phyloP scores from a whole-genome alignment of 2,329 filamentous ascomycete species.

The Calonectria crousiana region DNA sequence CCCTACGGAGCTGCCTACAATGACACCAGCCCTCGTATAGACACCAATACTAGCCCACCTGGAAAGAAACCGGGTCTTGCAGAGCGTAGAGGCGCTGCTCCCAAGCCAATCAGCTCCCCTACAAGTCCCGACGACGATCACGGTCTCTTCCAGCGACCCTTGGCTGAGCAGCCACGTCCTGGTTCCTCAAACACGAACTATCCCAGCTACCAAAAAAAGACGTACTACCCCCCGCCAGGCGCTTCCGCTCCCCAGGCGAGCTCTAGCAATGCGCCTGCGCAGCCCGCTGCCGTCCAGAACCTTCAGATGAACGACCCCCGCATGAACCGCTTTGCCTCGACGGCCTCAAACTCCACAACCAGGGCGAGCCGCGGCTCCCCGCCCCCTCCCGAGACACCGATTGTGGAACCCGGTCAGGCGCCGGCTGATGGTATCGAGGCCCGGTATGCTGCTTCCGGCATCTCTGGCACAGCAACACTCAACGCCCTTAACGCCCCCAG shows the following conservation, averaged over 20 bases:
- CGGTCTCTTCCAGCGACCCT: constrained; percentile 80
- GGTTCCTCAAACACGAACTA: constrained; percentile 57
- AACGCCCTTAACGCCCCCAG: constrained; percentile 79
- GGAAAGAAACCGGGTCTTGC: constrained; percentile 77
- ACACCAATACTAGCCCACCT: constrained; percentile 64
- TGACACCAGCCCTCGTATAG: constrained; percentile 66
- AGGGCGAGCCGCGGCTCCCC: constrained; percentile 92
- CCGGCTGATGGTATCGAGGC: constrained; percentile 88
- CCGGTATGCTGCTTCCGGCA: constrained; percentile 90
- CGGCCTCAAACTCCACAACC: constrained; percentile 93
- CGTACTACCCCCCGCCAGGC: constrained; percentile 72
- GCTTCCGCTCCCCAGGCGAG: constrained; percentile 47
- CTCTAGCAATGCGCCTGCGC: constrained; percentile 47
- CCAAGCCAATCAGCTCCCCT: constrained; percentile 86
- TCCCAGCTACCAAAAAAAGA: constrained; percentile 68
- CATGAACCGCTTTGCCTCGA: constrained; percentile 78
- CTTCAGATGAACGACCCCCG: constrained; percentile 56
- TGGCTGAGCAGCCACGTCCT: constrained; percentile 57
- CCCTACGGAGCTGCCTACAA: constrained; percentile 61
- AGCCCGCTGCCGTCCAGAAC: constrained; percentile 38
- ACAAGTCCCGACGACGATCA: constrained; percentile 82
- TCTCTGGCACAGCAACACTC: constrained; percentile 86
- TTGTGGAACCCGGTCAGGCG: constrained; percentile 77
- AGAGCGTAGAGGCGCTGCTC: constrained; percentile 84
- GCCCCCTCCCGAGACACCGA: constrained; percentile 92